Conservation (phyloP, 352 stramenopile species). For the Phytophthora hybrid region DNA sequence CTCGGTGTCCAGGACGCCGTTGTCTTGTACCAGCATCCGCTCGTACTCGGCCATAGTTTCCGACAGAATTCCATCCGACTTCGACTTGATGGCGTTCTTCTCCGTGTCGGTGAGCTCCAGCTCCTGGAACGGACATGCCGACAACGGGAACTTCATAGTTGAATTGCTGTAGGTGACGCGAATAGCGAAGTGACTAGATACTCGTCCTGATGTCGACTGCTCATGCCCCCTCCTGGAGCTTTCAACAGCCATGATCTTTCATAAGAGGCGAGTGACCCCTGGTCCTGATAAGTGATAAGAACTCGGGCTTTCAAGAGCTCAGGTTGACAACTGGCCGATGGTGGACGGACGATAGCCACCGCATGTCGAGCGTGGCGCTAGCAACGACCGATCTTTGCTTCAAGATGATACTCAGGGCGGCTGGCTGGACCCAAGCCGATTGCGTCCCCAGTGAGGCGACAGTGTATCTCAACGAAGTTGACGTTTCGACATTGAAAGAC, state of each 20-base stretch:
- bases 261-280: slow-evolving; percentile 20
- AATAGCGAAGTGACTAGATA: slow-evolving; percentile 33
- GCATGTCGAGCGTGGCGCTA: not conserved
- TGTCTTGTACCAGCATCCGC: slow-evolving; percentile 39
- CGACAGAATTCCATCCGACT: slow-evolving; percentile 32
- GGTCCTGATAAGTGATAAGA: slow-evolving; percentile 37
- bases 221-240: not conserved
- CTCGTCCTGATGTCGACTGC: slow-evolving; percentile 2
- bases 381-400: slow-evolving; percentile 1
- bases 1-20: slow-evolving; percentile 49
- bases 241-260: not conserved
- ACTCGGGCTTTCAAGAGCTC: slow-evolving; percentile 18
- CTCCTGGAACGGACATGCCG: slow-evolving; percentile 43
- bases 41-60: slow-evolving; percentile 57
- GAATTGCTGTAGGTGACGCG: slow-evolving; percentile 7
- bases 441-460: not conserved
- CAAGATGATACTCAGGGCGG: not conserved
- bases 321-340: slow-evolving; percentile 13
- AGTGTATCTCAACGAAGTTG: not conserved
- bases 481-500: not conserved
- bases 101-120: slow-evolving; percentile 37
- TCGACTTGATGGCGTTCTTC: slow-evolving; percentile 30
- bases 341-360: not conserved
- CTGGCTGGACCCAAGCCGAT: not conserved
- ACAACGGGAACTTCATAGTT: slow-evolving; percentile 50